These are phyloP conservation scores for Murraya paniculata DNA, from an alignment of 345 rosid species.

Conservation along the genomic window DNA sequence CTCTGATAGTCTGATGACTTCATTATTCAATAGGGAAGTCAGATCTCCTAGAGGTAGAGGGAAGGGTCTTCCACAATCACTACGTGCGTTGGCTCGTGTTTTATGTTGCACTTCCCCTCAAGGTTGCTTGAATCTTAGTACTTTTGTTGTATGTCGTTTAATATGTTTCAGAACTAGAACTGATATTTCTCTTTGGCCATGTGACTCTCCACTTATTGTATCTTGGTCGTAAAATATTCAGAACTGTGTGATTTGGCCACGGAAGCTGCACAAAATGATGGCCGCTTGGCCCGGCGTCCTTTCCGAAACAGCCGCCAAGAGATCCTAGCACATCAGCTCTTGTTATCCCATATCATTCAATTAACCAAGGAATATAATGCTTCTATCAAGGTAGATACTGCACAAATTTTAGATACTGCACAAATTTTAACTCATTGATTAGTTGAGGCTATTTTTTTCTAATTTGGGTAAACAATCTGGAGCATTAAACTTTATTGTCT, in stretches of 20 bases:
- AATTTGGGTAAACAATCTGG: not conserved
- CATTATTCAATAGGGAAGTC: slow-evolving; percentile 55
- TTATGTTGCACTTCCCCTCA: slow-evolving; percentile 47
- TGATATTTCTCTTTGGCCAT: not conserved
- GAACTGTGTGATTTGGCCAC: slow-evolving; percentile 54
- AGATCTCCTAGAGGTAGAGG: slow-evolving; percentile 69
- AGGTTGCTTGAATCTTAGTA: slow-evolving; percentile 38
- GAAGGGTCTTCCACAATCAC: slow-evolving; percentile 76
- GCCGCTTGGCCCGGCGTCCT: slow-evolving; percentile 75
- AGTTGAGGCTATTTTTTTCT: not conserved
- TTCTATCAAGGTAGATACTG: slow-evolving; percentile 50
- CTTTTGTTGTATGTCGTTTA: not conserved
- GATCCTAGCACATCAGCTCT: slow-evolving; percentile 57
- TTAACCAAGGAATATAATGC: slow-evolving; percentile 36
- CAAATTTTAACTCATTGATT: not conserved
- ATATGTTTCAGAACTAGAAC: slow-evolving; percentile 10
- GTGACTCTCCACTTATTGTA: not conserved
- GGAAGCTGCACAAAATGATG: slow-evolving; percentile 76
- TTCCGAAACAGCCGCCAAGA: slow-evolving; percentile 46
- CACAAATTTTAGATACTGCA: not conserved
- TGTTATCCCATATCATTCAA: slow-evolving; percentile 43
- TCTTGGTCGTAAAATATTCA: slow-evolving; percentile 24
- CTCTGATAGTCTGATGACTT: slow-evolving; percentile 20
- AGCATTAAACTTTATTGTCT: not conserved
- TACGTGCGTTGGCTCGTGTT: slow-evolving; percentile 84